phyloP scores from a whole-genome alignment of 2,329 filamentous ascomycete genomes.

The Fusarium sterilihyphosum region DNA sequence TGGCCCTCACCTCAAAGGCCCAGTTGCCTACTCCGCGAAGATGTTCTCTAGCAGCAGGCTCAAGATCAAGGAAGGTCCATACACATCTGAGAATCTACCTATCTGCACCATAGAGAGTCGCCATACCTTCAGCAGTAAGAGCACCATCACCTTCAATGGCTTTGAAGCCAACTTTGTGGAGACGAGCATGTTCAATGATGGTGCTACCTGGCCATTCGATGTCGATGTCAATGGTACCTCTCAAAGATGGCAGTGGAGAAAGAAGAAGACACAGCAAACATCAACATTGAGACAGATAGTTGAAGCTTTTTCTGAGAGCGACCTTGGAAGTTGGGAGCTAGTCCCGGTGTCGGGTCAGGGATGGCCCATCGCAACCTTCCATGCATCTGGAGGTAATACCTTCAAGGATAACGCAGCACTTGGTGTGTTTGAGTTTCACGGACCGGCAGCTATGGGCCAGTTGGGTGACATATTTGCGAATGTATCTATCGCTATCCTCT shows the following conservation, averaged over 20 bases:
- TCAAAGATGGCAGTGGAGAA: slow-evolving; percentile 5
- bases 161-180: neutral
- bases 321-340: slow-evolving; percentile 1
- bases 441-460: neutral
- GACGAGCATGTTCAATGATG: slow-evolving; percentile 1
- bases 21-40: neutral
- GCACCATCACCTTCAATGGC: neutral
- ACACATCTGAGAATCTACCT: neutral
- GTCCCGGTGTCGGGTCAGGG: neutral
- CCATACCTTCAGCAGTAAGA: neutral
- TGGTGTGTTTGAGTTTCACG: neutral
- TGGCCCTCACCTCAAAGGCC: neutral
- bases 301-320: neutral
- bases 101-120: neutral
- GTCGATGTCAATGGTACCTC: neutral
- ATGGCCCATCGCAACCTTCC: neutral
- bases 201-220: neutral
- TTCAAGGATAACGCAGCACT: neutral
- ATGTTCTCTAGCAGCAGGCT: slow-evolving; percentile 3
- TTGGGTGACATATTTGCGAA: neutral
- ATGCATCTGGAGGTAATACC: neutral
- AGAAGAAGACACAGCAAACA: neutral
- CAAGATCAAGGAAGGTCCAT: neutral
- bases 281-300: neutral
- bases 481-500: neutral